Evolutionary conservation across 2,329 filamentous ascomycete genomes (phyloP), one percentile per base, ranked within the genome.

Genomic region (Colletotrichum cereale): DNA sequence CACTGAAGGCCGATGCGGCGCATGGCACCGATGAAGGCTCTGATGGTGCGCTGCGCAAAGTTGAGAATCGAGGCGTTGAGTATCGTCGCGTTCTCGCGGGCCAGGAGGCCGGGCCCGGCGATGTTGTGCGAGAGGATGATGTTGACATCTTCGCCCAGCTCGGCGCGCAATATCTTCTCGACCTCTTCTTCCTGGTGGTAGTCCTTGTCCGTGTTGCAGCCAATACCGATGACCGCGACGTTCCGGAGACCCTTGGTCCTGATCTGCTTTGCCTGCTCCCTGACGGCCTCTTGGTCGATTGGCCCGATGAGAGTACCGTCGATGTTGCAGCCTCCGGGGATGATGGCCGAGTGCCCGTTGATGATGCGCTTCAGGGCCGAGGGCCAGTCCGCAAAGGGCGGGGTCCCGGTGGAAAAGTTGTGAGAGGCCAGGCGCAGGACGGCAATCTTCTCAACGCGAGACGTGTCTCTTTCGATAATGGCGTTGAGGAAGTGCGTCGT

Each of bases 401-500:
- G 84, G 0, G 82, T 82, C 60, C 87, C 83, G 67, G 86, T 84
- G 3, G 85, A 85, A 72, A 87, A 90, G 48, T 72, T 66, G 0
- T 86, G 85, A 0, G 87, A 86, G 53, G 85, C 87, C 6, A 90
- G 82, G 7, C 88, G 84, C 21, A 90, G 75, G 2, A 89, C 86
- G 2, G 87, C 88, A 6, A 90, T 87, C 6, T 78, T 80, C 18
- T 83, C 82, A 3, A 90, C 77, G 2, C 86, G 82, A 1, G 81
- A 76, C 10, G 80, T 80, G 71, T 90, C 87, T 53, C 84, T 80
- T 76, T 89, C 86, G 1, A 90, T 81, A 3, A 90, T 85, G 11
- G 87, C 87, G 71, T 90, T 90, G 74, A 90, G 83, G 74, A 90
- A 90, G 71, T 90, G 87, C 0, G 88, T 89, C 1, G 85, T 87